phyloP scores from a whole-genome alignment of 768 basidiomycete species.

The Mrakia hoshinonis region DNA sequence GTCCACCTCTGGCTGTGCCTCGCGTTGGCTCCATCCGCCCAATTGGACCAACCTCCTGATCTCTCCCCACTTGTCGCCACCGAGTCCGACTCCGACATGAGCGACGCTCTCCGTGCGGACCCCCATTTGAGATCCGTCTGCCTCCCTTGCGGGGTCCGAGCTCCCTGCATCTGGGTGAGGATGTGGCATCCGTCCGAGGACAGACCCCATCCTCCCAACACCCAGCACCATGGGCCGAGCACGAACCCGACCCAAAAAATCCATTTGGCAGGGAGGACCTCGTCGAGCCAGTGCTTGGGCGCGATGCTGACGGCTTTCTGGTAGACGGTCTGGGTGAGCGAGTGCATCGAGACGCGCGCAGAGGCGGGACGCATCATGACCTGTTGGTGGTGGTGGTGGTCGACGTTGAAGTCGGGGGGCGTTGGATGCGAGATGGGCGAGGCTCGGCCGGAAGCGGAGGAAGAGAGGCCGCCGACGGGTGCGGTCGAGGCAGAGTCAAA shows the following conservation, averaged over 20 bases:
- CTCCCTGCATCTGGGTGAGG: slow-evolving; percentile 24
- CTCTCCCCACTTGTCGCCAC: background rate
- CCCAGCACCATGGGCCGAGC: slow-evolving; percentile 26
- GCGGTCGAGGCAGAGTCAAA: background rate
- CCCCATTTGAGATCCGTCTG: background rate
- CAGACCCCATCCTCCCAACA: slow-evolving; percentile 27
- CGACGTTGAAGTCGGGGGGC: background rate
- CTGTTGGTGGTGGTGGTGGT: background rate
- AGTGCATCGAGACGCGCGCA: background rate
- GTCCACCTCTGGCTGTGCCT: background rate
- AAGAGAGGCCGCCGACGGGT: background rate
- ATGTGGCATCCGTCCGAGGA: slow-evolving; percentile 18
- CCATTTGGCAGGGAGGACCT: slow-evolving; percentile 21
- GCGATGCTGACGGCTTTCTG: slow-evolving; percentile 3
- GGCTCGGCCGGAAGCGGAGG: background rate
- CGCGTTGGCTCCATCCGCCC: background rate
- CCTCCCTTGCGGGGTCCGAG: background rate
- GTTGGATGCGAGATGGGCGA: background rate
- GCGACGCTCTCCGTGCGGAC: slow-evolving; percentile 4
- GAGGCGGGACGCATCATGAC: background rate
- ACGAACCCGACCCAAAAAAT: slow-evolving; percentile 27
- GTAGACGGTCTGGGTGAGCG: background rate
- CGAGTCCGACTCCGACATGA: background rate
- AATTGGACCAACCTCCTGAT: background rate
- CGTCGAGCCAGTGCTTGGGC: slow-evolving; percentile 9